Evolutionary conservation across 352 stramenopile genomes (phyloP).

Genomic region (Globisporangium abappressorium): DNA sequence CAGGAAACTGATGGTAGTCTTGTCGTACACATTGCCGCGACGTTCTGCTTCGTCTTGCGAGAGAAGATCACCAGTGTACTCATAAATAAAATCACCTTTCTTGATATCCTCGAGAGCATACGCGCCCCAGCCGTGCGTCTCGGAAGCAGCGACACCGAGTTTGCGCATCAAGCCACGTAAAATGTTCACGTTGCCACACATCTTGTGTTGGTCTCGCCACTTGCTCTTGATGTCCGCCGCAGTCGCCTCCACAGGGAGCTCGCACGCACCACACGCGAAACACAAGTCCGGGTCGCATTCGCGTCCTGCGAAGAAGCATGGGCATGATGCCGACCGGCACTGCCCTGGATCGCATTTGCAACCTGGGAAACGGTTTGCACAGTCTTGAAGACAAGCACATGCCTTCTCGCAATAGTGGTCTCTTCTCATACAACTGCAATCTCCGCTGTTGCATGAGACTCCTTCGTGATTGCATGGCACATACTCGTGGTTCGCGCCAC

Average conservation of each 20-base stretch:
- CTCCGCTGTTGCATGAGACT: constrained; percentile 50
- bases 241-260: constrained; percentile 52
- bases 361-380: constrained; percentile 72
- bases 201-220: constrained; percentile 30
- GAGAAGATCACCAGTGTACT: constrained; percentile 90
- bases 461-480: constrained; percentile 61
- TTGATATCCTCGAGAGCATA: constrained; percentile 55
- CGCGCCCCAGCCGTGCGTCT: constrained; percentile 75
- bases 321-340: constrained; percentile 58
- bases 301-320: constrained; percentile 64
- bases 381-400: constrained; percentile 63
- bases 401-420: constrained; percentile 79
- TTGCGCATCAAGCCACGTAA: constrained; percentile 47
- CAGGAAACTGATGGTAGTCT: constrained; percentile 88
- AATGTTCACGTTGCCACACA: constrained; percentile 76
- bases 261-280: constrained; percentile 56
- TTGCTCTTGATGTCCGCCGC: constrained; percentile 29
- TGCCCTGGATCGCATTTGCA: constrained; percentile 57
- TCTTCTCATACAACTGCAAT: constrained; percentile 76
- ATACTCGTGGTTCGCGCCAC: constrained; percentile 72
- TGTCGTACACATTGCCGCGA: constrained; percentile 89
- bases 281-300: constrained; percentile 78
- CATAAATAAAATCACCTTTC: constrained; percentile 75
- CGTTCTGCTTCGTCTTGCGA: constrained; percentile 87
- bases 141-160: constrained; percentile 52